These are phyloP conservation scores for Nymphaea thermarum DNA, from an alignment of 164 flowering plant genomes.

Conservation along the genomic window DNA sequence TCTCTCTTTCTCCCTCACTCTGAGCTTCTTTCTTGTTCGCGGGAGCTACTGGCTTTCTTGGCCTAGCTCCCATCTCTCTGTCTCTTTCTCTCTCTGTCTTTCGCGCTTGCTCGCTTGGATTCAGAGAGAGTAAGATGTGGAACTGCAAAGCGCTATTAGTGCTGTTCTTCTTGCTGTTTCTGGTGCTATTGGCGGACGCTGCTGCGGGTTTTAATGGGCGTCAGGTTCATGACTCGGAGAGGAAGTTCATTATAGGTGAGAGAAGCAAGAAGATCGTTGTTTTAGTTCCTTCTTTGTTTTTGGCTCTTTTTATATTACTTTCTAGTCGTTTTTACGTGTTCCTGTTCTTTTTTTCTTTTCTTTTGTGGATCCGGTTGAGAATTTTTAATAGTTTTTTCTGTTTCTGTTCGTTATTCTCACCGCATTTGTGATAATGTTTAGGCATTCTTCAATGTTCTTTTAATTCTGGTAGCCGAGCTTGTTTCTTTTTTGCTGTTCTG, in stretches of 20 bases:
- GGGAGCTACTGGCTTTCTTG: not conserved
- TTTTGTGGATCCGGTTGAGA: too few relatives aligned
- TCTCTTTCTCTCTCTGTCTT: not conserved
- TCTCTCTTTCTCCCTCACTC: not conserved
- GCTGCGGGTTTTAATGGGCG: not conserved
- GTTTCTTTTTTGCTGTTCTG: too few relatives aligned
- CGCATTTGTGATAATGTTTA: too few relatives aligned
- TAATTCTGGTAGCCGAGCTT: too few relatives aligned
- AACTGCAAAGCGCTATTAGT: not conserved
- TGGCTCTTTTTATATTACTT: too few relatives aligned
- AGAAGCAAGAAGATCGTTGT: not conserved
- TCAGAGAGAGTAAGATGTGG: not conserved
- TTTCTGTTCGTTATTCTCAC: too few relatives aligned
- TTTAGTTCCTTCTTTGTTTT: not conserved
- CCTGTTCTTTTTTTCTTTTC: too few relatives aligned
- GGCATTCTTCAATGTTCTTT: too few relatives aligned
- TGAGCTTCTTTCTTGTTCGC: conserved; percentile 1
- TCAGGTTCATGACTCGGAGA: not conserved
- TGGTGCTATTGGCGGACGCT: not conserved
- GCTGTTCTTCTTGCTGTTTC: not conserved
- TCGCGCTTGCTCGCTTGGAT: not conserved
- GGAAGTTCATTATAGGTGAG: not conserved
- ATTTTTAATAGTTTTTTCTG: too few relatives aligned
- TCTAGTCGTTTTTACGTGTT: too few relatives aligned
- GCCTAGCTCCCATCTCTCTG: not conserved